A percentile compares a stretch with the other conserved stretches of the same genome.
Conservation (phyloP, 1,284 basidiomycete species). For the Ganoderma resinaceum region DNA sequence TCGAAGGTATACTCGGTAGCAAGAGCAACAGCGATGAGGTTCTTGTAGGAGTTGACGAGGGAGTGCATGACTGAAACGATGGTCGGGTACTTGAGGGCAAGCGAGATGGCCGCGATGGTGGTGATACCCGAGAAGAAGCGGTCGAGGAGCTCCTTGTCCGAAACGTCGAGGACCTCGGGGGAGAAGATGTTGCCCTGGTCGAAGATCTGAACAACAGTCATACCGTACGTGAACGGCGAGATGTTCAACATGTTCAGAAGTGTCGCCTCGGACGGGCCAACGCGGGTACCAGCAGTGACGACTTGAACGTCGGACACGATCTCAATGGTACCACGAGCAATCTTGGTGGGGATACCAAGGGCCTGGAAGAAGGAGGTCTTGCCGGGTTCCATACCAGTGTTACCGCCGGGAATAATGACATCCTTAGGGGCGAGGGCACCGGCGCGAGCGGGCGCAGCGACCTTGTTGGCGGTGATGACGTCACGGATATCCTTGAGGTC, state of each 20-base stretch:
- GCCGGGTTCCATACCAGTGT: slow-evolving; percentile 99
- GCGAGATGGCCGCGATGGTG: slow-evolving; percentile 94
- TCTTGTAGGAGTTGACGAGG: slow-evolving; percentile 99
- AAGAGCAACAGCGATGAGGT: slow-evolving; percentile 90
- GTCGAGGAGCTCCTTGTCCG: slow-evolving; percentile 89
- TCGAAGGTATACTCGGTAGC: slow-evolving; percentile 97
- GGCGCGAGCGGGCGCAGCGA: slow-evolving; percentile 97
- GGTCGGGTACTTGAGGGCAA: slow-evolving; percentile 96
- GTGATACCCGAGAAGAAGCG: slow-evolving; percentile 94
- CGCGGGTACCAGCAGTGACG: slow-evolving; percentile 90
- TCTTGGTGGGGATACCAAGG: slow-evolving; percentile 99
- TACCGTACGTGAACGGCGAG: slow-evolving; percentile 98
- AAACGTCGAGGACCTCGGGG: slow-evolving; percentile 92
- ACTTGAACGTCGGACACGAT: slow-evolving; percentile 98
- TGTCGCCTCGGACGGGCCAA: slow-evolving; percentile 97
- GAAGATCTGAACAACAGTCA: slow-evolving; percentile 95
- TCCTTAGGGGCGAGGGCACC: slow-evolving; percentile 95
- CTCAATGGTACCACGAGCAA: slow-evolving; percentile 99
- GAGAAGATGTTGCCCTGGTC: slow-evolving; percentile 92
- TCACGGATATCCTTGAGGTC: slow-evolving; percentile 97
- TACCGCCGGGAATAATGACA: slow-evolving; percentile 92
- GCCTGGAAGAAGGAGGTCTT: slow-evolving; percentile 99
- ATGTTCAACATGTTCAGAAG: slow-evolving; percentile 99
- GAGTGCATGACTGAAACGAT: slow-evolving; percentile 94
- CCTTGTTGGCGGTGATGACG: slow-evolving; percentile 94